phyloP scores from a whole-genome alignment of 257 asterid species.

The Gentiana dahurica region DNA sequence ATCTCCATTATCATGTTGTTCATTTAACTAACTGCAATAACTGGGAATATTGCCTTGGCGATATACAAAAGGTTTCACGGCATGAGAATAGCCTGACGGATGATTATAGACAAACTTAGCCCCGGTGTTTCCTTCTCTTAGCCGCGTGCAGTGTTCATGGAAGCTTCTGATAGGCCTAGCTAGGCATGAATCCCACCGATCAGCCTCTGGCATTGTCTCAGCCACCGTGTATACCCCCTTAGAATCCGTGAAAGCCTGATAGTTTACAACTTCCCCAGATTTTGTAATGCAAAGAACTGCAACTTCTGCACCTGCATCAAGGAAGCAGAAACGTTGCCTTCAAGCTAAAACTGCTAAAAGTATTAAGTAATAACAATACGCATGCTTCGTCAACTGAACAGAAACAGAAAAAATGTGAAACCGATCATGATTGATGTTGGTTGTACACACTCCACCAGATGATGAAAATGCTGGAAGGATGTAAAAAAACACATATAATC shows the following conservation, averaged over 20 bases:
- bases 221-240: slow-evolving; percentile 77
- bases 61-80: slow-evolving; percentile 69
- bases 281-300: slow-evolving; percentile 96
- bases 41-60: slow-evolving; percentile 55
- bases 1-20: no score
- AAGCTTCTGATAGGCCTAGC: slow-evolving; percentile 91
- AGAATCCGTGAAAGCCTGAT: slow-evolving; percentile 77
- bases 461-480: no score
- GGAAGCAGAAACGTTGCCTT: background rate
- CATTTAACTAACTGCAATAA: slow-evolving; percentile 39
- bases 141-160: slow-evolving; percentile 58
- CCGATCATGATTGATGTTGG: background rate
- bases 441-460: no score
- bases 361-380: no score
- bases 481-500: no score
- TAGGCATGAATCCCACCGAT: slow-evolving; percentile 85
- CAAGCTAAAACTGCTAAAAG: no score
- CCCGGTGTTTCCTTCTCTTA: slow-evolving; percentile 47
- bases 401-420: background rate
- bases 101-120: slow-evolving; percentile 69
- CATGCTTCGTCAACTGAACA: background rate
- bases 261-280: slow-evolving; percentile 83
- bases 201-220: slow-evolving; percentile 93
- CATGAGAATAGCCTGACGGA: slow-evolving; percentile 66
- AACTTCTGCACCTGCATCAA: slow-evolving; percentile 79